Conservation (phyloP, 345 rosid species). For the Eucalyptus polybractea region DNA sequence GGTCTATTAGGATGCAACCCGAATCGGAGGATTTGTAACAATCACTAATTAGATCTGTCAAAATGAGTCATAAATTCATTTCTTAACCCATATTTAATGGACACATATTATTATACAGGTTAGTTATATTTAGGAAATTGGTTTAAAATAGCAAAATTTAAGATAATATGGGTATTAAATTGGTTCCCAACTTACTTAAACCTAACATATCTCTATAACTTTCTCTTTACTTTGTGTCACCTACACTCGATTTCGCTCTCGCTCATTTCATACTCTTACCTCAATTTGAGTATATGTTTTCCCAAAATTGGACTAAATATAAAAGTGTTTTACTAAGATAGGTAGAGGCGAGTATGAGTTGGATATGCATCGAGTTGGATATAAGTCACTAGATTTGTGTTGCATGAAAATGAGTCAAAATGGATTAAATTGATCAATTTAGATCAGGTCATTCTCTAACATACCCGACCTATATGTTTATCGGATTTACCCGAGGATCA, state of each 20-base stretch:
- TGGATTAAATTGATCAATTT: too few species aligned
- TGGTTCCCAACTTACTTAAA: background rate
- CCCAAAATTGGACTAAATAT: background rate
- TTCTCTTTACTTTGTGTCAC: background rate
- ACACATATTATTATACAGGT: too few species aligned
- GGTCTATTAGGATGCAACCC: background rate
- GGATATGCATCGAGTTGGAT: rapidly evolving
- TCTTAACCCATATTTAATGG: too few species aligned
- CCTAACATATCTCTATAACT: background rate
- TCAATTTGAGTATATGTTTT: background rate
- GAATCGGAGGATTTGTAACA: background rate
- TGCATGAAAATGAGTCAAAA: rapidly evolving
- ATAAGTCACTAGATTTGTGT: background rate
- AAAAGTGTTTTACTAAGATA: too few species aligned
- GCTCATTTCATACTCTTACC: background rate
- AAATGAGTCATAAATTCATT: too few species aligned
- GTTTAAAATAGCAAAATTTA: too few species aligned
- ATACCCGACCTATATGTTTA: background rate
- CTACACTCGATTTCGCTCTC: rapidly evolving
- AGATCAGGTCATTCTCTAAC: background rate
- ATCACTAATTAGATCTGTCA: background rate
- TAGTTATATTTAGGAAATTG: too few species aligned
- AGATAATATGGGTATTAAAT: too few species aligned
- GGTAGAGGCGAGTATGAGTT: background rate
- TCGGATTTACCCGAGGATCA: background rate